Evolutionary conservation across 2,329 filamentous ascomycete genomes (phyloP).

Genomic region (Ophiosphaerella herpotricha): DNA sequence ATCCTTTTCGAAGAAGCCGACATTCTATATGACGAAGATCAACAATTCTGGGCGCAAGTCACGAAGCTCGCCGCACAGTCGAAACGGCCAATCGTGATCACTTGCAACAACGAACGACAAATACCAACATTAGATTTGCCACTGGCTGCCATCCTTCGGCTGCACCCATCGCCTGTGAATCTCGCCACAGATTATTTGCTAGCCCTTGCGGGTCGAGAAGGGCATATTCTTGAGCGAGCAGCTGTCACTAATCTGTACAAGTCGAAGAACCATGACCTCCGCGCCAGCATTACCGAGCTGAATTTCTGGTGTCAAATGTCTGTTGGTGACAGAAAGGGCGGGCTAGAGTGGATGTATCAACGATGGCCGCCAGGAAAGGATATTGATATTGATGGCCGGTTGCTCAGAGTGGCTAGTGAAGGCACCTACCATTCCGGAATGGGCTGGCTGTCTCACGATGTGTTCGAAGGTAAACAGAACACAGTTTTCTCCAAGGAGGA

Average conservation of each 20-base stretch:
- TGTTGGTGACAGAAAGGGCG: constrained; percentile 84
- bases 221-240: constrained; percentile 73
- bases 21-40: constrained; percentile 91
- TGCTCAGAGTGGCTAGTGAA: constrained; percentile 78
- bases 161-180: constrained; percentile 67
- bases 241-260: constrained; percentile 73
- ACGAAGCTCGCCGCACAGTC: constrained; percentile 78
- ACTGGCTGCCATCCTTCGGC: constrained; percentile 84
- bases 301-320: constrained; percentile 98
- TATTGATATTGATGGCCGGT: constrained; percentile 67
- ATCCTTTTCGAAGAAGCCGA: constrained; percentile 95
- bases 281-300: constrained; percentile 80
- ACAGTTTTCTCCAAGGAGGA: constrained; percentile 58
- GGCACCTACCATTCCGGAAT: constrained; percentile 78
- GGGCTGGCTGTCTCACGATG: constrained; percentile 73
- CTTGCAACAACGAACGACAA: constrained; percentile 89
- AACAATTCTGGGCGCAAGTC: constrained; percentile 89
- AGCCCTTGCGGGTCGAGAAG: constrained; percentile 83
- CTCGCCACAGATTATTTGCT: constrained; percentile 80
- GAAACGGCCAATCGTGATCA: constrained; percentile 90
- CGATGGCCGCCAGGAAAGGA: constrained; percentile 76
- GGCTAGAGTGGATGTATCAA: constrained; percentile 86
- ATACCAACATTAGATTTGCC: constrained; percentile 74
- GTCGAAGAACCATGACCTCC: constrained; percentile 71
- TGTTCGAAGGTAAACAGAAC: constrained; percentile 47